phyloP scores from a whole-genome alignment of 202 grass and related monocot genomes.

The Schoenoplectus triqueter region DNA sequence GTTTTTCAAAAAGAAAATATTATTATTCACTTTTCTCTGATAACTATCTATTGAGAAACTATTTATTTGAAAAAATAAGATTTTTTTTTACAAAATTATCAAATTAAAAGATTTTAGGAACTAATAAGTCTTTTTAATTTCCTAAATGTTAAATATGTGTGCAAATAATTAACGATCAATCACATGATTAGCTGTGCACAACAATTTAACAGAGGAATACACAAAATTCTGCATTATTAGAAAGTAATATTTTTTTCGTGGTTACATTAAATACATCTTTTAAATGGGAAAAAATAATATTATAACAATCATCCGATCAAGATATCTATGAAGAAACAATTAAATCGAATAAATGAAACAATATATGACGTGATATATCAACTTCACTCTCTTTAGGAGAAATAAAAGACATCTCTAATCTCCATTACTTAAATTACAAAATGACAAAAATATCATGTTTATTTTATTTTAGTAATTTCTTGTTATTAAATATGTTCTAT shows the following conservation, averaged over 20 bases:
- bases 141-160: too few relatives aligned
- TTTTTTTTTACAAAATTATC: too few relatives aligned
- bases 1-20: background rate
- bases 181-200: too few relatives aligned
- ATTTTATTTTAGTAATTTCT: background rate
- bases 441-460: background rate
- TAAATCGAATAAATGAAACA: background rate
- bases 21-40: too few relatives aligned
- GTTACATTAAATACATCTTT: background rate
- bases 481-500: background rate
- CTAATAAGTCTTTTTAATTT: background rate
- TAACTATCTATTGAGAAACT: too few relatives aligned
- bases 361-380: background rate
- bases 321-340: background rate
- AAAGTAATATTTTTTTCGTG: too few relatives aligned
- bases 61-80: too few relatives aligned
- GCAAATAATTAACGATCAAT: too few relatives aligned
- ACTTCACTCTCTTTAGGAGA: background rate
- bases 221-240: too few relatives aligned
- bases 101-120: too few relatives aligned
- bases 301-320: background rate
- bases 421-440: background rate
- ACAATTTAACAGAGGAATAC: too few relatives aligned
- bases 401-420: too few relatives aligned
- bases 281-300: background rate